These are phyloP conservation scores for Alternaria burnsii DNA, from an alignment of 2,329 filamentous ascomycete species.

Conservation along the genomic window DNA sequence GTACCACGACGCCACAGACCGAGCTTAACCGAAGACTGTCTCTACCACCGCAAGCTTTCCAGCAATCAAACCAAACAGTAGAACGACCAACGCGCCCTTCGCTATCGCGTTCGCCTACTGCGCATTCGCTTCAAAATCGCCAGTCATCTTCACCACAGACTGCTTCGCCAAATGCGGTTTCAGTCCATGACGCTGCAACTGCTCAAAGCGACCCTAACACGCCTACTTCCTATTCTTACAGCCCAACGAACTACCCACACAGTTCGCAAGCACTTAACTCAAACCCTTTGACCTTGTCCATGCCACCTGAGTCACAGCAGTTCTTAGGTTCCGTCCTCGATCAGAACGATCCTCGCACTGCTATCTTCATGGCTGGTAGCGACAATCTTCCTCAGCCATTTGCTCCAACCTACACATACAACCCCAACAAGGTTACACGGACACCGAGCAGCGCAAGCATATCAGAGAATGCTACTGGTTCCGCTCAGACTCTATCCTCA, in stretches of 20 bases:
- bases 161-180: conserved; percentile 28
- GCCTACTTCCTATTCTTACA: conserved; percentile 31
- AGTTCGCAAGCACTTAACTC: conserved; percentile 43
- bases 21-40: conserved; percentile 55
- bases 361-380: conserved; percentile 58
- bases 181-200: conserved; percentile 34
- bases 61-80: conserved; percentile 27
- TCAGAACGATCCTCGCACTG: conserved; percentile 55
- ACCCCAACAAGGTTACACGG: conserved; percentile 52
- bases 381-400: conserved; percentile 52
- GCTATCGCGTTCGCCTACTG: conserved; percentile 33
- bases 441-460: conserved; percentile 10
- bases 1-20: conserved; percentile 29
- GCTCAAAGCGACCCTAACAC: conserved; percentile 31
- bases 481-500: conserved; percentile 53
- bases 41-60: conserved; percentile 48
- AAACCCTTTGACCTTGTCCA: conserved; percentile 58
- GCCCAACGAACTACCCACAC: conserved; percentile 35
- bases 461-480: conserved; percentile 48
- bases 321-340: conserved; percentile 59
- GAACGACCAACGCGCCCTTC: conserved; percentile 26
- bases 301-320: conserved; percentile 64
- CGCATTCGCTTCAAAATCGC: conserved; percentile 28
- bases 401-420: conserved; percentile 56
- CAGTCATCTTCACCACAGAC: conserved; percentile 35